These are phyloP conservation scores for Rhizopus microsporus DNA, from an alignment of 371 early-diverging fungal species.

Conservation along the genomic window DNA sequence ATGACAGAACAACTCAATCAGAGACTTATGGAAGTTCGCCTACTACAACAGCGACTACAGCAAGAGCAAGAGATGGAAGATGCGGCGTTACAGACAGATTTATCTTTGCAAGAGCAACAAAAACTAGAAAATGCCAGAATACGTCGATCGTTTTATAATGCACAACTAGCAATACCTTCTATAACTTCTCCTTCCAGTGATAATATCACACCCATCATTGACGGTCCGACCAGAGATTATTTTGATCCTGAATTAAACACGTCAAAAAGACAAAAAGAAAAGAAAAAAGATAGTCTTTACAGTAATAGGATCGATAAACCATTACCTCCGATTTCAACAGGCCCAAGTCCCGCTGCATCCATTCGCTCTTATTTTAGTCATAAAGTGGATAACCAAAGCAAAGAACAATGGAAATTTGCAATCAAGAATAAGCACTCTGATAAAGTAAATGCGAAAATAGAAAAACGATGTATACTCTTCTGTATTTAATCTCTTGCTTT, in stretches of 20 bases:
- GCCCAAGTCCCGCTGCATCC: background rate
- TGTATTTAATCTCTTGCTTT: background rate
- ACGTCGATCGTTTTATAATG: slow-evolving; percentile 19
- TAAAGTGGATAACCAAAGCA: background rate
- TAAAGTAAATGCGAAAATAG: background rate
- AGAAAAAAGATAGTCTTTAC: background rate
- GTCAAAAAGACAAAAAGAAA: background rate
- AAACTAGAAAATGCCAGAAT: slow-evolving; percentile 7
- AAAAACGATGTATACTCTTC: background rate
- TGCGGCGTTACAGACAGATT: background rate
- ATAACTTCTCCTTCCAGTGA: background rate
- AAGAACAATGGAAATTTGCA: background rate
- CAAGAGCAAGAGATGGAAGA: too few relatives aligned
- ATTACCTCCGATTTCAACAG: background rate
- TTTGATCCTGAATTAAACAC: background rate
- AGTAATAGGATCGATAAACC: background rate
- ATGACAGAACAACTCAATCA: slow-evolving; percentile 12
- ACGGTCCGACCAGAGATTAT: background rate
- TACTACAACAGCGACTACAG: background rate
- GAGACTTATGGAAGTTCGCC: background rate
- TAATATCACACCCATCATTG: background rate
- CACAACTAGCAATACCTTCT: slow-evolving; percentile 23
- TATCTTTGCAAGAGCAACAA: background rate
- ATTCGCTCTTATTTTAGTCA: background rate
- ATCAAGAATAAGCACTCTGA: background rate